Evolutionary conservation across 805 yeast species (phyloP).

Genomic region (Sugiyamaella qingdaonensis): DNA sequence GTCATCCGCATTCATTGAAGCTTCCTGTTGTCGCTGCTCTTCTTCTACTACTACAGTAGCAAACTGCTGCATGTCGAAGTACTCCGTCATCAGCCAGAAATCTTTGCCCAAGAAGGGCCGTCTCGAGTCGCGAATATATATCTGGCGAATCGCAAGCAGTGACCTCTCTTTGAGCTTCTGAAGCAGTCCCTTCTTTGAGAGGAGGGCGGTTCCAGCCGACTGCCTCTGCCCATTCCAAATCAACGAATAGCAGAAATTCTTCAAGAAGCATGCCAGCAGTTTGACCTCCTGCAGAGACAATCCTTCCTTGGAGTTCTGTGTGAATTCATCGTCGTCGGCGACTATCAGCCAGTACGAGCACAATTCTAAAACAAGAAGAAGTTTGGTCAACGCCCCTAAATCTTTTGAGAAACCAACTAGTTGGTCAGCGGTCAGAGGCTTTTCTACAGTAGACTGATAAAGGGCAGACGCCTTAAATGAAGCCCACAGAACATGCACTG

Average conservation of each 20-base stretch:
- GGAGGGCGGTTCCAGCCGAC: background rate
- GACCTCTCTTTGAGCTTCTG: conserved; percentile 35
- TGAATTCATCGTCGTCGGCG: conserved; percentile 60
- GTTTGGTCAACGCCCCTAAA: conserved; percentile 25
- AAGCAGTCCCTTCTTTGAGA: conserved; percentile 1
- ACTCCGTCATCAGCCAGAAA: conserved; percentile 50
- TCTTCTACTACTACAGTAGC: conserved; percentile 40
- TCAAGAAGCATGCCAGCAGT: conserved; percentile 45
- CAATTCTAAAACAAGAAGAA: conserved; percentile 54
- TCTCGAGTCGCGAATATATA: conserved; percentile 64
- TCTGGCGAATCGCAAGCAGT: conserved; percentile 55
- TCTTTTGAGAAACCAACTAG: background rate
- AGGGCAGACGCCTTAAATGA: conserved; percentile 14
- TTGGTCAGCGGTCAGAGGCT: background rate
- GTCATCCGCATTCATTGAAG: conserved; percentile 21
- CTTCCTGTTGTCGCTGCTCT: conserved; percentile 35
- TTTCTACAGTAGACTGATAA: conserved; percentile 5
- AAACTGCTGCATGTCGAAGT: conserved; percentile 36
- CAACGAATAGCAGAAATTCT: conserved; percentile 46
- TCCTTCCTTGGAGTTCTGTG: conserved; percentile 39
- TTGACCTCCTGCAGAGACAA: conserved; percentile 38
- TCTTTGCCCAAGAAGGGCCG: conserved; percentile 44
- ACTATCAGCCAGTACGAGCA: conserved; percentile 64
- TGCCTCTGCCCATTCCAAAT: conserved; percentile 37
- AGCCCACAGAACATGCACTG: conserved; percentile 19